Evolutionary conservation across 768 basidiomycete genomes (phyloP).

Genomic region (Grammothele lineata): DNA sequence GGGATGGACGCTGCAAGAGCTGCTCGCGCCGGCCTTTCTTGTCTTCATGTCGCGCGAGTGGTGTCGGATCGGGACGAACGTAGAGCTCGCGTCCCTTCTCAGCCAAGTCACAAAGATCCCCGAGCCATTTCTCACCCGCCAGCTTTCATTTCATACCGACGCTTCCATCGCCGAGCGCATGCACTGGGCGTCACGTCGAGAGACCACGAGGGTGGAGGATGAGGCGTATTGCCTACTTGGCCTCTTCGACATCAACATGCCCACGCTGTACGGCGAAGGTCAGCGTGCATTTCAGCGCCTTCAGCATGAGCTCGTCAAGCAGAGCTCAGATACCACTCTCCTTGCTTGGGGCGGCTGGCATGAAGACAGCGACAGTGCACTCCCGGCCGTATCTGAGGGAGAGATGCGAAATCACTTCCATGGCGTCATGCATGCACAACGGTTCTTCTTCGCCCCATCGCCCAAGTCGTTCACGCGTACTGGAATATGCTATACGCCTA

Average conservation of each 20-base stretch:
- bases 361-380: background rate
- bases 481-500: no score
- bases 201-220: background rate
- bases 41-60: background rate
- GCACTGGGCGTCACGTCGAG: background rate
- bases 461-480: no score
- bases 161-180: background rate
- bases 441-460: no score
- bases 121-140: background rate
- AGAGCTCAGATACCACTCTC: background rate
- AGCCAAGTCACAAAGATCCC: background rate
- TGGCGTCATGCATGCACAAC: no score
- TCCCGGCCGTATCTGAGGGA: no score
- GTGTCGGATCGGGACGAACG: background rate
- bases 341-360: background rate
- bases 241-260: background rate
- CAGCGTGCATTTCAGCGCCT: background rate
- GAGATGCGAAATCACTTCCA: no score
- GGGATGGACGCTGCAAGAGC: constrained; percentile 3
- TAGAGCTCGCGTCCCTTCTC: background rate
- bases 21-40: background rate
- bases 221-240: background rate
- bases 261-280: background rate
- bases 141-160: background rate
- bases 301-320: background rate